Base-by-base conservation (phyloP, 495 filamentous ascomycete species). In the Polyplosphaeria fusca region DNA sequence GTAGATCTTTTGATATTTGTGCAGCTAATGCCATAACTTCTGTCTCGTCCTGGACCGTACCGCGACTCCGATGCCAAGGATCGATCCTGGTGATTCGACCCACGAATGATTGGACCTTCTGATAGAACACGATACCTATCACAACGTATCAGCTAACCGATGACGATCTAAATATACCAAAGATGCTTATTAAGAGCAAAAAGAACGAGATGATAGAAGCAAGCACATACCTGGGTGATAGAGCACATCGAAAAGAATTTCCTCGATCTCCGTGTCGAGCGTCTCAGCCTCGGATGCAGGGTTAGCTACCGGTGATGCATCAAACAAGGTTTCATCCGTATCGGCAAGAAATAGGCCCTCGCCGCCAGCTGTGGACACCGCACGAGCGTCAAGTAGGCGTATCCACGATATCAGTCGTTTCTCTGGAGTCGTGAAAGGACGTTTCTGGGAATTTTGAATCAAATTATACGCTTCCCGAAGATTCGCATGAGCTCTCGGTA, bases 1-100 rank as follows among this genome's bases (percentile, higher is more conserved):
- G 63, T 18, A 75, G 63, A 61, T 77, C 72, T 20, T 61, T 58
- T 20, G 60, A 58, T 39, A 73, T 76, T n/a, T 43, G 5, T 24
- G 54, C 22, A 11, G 45, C 54, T 1, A 58, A 18, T 32, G 54
- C 54, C 54, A 58, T 58, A 23, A 58, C 54, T 25, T 58, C 54
- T 0, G 54, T 58, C 23, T 58, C 54, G 27, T 58, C 54, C n/a
- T 58, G 46, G 5, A 58, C 54, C 12, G 54, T 58, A 2, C 54
- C 54, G 14, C 54, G 54, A 35, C 54, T 51, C 11, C 54, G 44
- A 28, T 58, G 54, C 54, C 54, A 58, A 1, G 45, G 54, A 44
- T 58, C 54, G 26, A 58, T 58, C 12, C 45, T 18, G 3, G 54
- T 58, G 38, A 58, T 58, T 1, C 54, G 44, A 9, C 54, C 54